Conservation (phyloP, 768 basidiomycete species). For the Galerina marginata region DNA sequence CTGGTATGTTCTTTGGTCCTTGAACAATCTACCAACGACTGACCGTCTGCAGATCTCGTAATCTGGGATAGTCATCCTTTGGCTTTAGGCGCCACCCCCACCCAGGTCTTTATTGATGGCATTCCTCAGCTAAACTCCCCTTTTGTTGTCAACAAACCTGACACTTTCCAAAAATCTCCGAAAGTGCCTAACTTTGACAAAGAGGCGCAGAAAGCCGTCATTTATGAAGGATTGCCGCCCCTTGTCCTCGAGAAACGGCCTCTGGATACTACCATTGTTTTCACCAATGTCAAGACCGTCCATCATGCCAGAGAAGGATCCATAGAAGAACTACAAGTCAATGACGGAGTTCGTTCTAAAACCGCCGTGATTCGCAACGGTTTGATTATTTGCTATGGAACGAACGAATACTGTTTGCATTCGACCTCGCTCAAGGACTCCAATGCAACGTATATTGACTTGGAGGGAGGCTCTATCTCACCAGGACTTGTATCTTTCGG, state of each 20-base stretch:
- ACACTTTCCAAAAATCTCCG: conserved; percentile 50
- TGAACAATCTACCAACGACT: not conserved
- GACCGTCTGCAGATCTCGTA: conserved; percentile 60
- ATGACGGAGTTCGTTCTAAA: conserved; percentile 26
- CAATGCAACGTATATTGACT: conserved; percentile 53
- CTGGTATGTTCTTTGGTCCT: conserved; percentile 43
- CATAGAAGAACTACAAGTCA: conserved; percentile 31
- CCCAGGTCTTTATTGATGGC: conserved; percentile 90
- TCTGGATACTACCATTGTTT: conserved; percentile 52
- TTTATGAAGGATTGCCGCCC: conserved; percentile 79
- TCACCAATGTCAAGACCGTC: conserved; percentile 66
- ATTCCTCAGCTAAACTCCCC: conserved; percentile 70
- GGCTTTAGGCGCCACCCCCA: conserved; percentile 83
- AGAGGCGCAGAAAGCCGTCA: conserved; percentile 64
- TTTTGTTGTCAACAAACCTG: conserved; percentile 55
- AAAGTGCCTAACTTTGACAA: conserved; percentile 72
- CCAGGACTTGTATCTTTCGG: conserved; percentile 77
- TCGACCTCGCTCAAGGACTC: conserved; percentile 16
- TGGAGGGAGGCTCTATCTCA: conserved; percentile 71
- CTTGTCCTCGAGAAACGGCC: conserved; percentile 48
- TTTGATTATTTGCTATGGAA: conserved; percentile 54
- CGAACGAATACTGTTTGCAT: conserved; percentile 27
- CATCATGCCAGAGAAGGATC: conserved; percentile 36
- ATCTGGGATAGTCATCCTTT: conserved; percentile 89
- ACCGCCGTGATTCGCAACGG: conserved; percentile 53